A percentile compares a stretch with the other conserved stretches of the same genome.
phyloP scores from a whole-genome alignment of 345 rosid species.

The Limnanthes douglasii region DNA sequence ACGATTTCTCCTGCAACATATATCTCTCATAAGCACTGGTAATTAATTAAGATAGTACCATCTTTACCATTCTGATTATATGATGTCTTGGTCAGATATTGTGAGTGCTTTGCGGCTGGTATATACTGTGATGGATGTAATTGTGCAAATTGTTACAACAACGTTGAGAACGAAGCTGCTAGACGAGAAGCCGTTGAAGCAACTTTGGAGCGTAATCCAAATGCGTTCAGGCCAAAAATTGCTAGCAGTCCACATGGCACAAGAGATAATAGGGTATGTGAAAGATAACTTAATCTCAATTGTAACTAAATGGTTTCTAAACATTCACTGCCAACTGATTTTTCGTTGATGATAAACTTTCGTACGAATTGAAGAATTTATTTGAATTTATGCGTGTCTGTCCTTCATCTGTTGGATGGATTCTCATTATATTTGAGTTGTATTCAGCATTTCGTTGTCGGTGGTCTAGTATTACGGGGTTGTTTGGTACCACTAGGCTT shows the following conservation, averaged over 20 bases:
- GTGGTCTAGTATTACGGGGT: too few relatives aligned
- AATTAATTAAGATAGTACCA: constrained; percentile 2
- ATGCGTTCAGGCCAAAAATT: constrained; percentile 97
- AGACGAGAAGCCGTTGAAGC: constrained; percentile 91
- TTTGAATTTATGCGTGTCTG: too few relatives aligned
- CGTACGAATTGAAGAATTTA: too few relatives aligned
- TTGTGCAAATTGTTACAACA: constrained; percentile 84
- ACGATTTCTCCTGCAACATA: neutral
- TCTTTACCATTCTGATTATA: too few relatives aligned
- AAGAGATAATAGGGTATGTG: constrained; percentile 58
- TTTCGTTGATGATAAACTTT: too few relatives aligned
- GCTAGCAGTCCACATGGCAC: constrained; percentile 90
- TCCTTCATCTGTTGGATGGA: too few relatives aligned
- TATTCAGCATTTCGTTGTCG: too few relatives aligned
- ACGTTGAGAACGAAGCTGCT: constrained; percentile 80
- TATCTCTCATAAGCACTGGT: constrained; percentile 2
- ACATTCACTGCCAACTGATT: too few relatives aligned
- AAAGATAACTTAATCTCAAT: too few relatives aligned
- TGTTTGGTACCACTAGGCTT: too few relatives aligned
- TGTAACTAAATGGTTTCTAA: too few relatives aligned
- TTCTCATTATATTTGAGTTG: too few relatives aligned
- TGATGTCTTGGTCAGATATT: constrained; percentile 43
- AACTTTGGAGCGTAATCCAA: constrained; percentile 91
- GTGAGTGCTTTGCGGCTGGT: constrained; percentile 98
- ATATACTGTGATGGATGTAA: constrained; percentile 97